Evolutionary conservation across 2,329 filamentous ascomycete species (phyloP).

Genomic region (Paracorniculantispora psalliotae): DNA sequence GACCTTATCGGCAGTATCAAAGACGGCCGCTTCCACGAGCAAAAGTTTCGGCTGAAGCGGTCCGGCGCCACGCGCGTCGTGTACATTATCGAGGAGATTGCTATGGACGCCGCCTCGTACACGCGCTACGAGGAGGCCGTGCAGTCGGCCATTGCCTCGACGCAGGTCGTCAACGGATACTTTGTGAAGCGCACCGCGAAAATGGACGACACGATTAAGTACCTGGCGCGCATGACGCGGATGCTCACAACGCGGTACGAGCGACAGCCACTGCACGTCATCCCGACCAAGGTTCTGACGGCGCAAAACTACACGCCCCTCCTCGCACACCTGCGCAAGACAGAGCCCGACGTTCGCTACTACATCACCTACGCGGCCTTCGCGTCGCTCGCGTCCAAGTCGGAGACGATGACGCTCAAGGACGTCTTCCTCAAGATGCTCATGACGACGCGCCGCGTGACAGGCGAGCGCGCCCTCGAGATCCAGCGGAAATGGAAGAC

Average conservation of each 20-base stretch:
- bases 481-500: slow-evolving; percentile 77
- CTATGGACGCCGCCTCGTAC: slow-evolving; percentile 49
- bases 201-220: slow-evolving; percentile 73
- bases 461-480: slow-evolving; percentile 72
- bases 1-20: slow-evolving; percentile 77
- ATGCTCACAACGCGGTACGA: slow-evolving; percentile 64
- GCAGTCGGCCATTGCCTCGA: slow-evolving; percentile 67
- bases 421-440: slow-evolving; percentile 81
- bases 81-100: slow-evolving; percentile 72
- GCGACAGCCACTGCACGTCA: slow-evolving; percentile 50
- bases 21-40: slow-evolving; percentile 76
- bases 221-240: slow-evolving; percentile 66
- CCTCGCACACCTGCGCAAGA: slow-evolving; percentile 52
- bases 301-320: slow-evolving; percentile 61
- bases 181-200: slow-evolving; percentile 72
- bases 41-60: slow-evolving; percentile 72
- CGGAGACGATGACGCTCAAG: slow-evolving; percentile 65
- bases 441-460: slow-evolving; percentile 72
- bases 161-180: slow-evolving; percentile 73
- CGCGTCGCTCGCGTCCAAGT: slow-evolving; percentile 68
- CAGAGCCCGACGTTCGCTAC: slow-evolving; percentile 45
- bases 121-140: slow-evolving; percentile 62
- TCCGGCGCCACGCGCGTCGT: slow-evolving; percentile 72
- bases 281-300: slow-evolving; percentile 61
- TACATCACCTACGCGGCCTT: slow-evolving; percentile 69